These are phyloP conservation scores for Aspergillus spinulosporus DNA, from an alignment of 2,329 filamentous ascomycete species.

Conservation along the genomic window DNA sequence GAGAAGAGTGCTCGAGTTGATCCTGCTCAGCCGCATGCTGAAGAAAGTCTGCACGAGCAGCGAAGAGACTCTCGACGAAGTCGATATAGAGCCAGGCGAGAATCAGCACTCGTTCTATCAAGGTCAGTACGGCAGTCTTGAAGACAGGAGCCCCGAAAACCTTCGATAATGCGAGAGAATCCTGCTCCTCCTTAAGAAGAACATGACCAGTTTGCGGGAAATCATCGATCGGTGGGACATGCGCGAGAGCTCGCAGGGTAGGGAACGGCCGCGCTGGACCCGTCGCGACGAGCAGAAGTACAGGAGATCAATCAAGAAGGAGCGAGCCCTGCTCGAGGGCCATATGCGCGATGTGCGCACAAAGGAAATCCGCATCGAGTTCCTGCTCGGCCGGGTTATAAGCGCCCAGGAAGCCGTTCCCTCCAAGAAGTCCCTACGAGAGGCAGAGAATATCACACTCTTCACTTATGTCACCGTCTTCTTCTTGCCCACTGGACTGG, in stretches of 20 bases:
- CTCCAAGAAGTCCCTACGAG: constrained; percentile 21
- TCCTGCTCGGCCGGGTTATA: constrained; percentile 19
- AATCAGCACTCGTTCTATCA: neutral
- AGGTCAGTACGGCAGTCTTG: constrained; percentile 20
- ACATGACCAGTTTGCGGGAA: constrained; percentile 13
- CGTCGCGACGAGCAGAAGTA: constrained; percentile 35
- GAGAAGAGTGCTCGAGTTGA: constrained; percentile 32
- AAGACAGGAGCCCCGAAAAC: constrained; percentile 21
- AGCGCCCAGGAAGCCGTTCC: constrained; percentile 22
- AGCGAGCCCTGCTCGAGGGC: constrained; percentile 15
- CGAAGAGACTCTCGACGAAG: constrained; percentile 14
- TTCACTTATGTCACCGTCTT: constrained; percentile 41
- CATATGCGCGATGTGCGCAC: constrained; percentile 14
- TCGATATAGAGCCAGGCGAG: constrained; percentile 6
- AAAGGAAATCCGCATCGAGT: constrained; percentile 13
- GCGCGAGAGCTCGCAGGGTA: constrained; percentile 28
- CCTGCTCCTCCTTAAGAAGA: constrained; percentile 19
- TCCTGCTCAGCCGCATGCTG: constrained; percentile 27
- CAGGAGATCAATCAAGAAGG: constrained; percentile 20
- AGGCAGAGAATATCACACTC: constrained; percentile 32
- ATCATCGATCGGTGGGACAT: constrained; percentile 28
- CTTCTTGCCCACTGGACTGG: constrained; percentile 37
- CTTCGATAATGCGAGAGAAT: constrained; percentile 25
- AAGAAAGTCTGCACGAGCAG: constrained; percentile 16
- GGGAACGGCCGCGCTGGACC: constrained; percentile 34